Conservation (phyloP, 2,329 filamentous ascomycete species). For the Moelleriella libera region DNA sequence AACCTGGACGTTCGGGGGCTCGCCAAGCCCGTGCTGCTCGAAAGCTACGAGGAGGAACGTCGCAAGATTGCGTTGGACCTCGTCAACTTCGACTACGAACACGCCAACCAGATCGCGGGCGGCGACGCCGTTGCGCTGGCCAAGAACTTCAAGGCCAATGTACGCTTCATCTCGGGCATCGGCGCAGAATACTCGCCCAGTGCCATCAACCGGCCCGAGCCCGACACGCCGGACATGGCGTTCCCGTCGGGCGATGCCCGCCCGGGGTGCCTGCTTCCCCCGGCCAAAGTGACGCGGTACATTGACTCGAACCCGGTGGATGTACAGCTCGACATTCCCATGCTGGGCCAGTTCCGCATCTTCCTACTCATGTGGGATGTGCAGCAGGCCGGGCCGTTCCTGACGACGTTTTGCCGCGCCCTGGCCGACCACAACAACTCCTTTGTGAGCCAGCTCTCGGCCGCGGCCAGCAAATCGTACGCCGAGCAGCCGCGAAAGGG, state of each 20-base stretch:
- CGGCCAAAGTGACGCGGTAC: slow-evolving; percentile 58
- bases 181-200: slow-evolving; percentile 47
- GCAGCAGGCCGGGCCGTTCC: slow-evolving; percentile 37
- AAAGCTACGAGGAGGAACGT: slow-evolving; percentile 50
- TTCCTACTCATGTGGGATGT: slow-evolving; percentile 58
- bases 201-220: slow-evolving; percentile 28
- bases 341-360: slow-evolving; percentile 63
- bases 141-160: slow-evolving; percentile 55
- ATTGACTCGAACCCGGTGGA: slow-evolving; percentile 69
- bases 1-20: slow-evolving; percentile 40
- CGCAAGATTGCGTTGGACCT: slow-evolving; percentile 45
- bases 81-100: slow-evolving; percentile 44
- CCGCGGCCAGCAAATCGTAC: slow-evolving; percentile 48
- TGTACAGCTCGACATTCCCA: slow-evolving; percentile 63
- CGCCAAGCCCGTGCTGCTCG: slow-evolving; percentile 36
- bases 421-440: slow-evolving; percentile 34
- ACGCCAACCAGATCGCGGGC: slow-evolving; percentile 42
- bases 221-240: slow-evolving; percentile 15
- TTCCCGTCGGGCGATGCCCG: slow-evolving; percentile 33
- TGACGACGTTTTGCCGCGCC: slow-evolving; percentile 42
- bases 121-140: slow-evolving; percentile 50
- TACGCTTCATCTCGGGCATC: slow-evolving; percentile 60
- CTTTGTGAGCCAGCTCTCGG: slow-evolving; percentile 45
- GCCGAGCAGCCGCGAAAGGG: slow-evolving; percentile 39
- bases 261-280: slow-evolving; percentile 44